phyloP scores from a whole-genome alignment of 805 yeast species.

The Jamesozyma piceae region DNA sequence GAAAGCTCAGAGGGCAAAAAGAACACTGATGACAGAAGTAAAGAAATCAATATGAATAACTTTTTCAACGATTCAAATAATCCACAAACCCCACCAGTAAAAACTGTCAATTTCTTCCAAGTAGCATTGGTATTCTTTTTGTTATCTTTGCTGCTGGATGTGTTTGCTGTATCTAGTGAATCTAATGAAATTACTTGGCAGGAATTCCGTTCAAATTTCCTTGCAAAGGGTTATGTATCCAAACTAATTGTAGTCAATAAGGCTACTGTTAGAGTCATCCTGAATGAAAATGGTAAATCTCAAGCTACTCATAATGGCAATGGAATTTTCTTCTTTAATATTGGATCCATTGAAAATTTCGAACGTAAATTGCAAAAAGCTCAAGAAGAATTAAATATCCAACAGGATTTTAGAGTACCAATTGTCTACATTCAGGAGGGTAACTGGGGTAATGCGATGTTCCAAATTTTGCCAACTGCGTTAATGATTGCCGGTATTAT shows the following conservation, averaged over 20 bases:
- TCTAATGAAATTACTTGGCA: slow-evolving; percentile 74
- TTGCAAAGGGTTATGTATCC: slow-evolving; percentile 71
- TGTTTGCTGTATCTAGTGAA: slow-evolving; percentile 27
- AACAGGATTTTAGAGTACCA: slow-evolving; percentile 62
- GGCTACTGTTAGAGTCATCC: slow-evolving; percentile 58
- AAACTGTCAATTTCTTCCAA: slow-evolving; percentile 31
- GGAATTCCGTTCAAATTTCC: slow-evolving; percentile 67
- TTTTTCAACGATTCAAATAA: neutral
- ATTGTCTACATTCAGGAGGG: slow-evolving; percentile 71
- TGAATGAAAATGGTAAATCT: slow-evolving; percentile 52
- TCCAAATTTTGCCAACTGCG: slow-evolving; percentile 81
- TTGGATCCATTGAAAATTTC: slow-evolving; percentile 84
- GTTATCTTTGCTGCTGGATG: slow-evolving; percentile 25
- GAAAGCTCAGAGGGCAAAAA: neutral
- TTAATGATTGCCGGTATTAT: slow-evolving; percentile 81
- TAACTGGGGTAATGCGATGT: slow-evolving; percentile 48
- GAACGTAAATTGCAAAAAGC: slow-evolving; percentile 71
- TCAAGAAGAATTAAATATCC: slow-evolving; percentile 58
- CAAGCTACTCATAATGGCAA: slow-evolving; percentile 30
- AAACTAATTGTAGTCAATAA: slow-evolving; percentile 70
- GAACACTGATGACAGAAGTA: neutral
- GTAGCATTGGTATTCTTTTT: slow-evolving; percentile 28
- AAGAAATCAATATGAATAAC: slow-evolving; percentile 1
- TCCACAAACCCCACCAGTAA: slow-evolving; percentile 15
- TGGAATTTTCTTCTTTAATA: slow-evolving; percentile 50